These are phyloP conservation scores for Aspergillus pseudoviridinutans DNA, from an alignment of 2,329 filamentous ascomycete species.

Conservation along the genomic window DNA sequence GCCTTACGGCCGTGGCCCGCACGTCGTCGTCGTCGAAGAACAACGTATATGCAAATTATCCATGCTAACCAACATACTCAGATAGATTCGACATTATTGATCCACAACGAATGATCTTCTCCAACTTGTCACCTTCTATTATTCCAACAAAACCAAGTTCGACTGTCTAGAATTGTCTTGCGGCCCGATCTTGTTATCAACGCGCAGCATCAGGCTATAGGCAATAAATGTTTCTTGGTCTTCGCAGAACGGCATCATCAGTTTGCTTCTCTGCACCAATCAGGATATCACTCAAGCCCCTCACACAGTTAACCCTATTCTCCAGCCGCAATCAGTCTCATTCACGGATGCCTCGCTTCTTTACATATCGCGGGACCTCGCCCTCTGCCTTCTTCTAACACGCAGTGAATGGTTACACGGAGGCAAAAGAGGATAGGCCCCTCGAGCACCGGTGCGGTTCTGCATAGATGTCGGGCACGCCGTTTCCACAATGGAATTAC, in stretches of 20 bases:
- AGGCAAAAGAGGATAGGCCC: slow-evolving; percentile 4
- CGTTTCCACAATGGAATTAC: slow-evolving; percentile 26
- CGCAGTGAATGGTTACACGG: neutral
- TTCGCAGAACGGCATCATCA: neutral
- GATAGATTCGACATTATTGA: neutral
- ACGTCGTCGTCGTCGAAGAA: neutral
- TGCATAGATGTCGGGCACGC: slow-evolving; percentile 30
- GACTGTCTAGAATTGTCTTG: neutral
- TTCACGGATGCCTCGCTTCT: neutral
- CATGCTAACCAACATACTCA: neutral
- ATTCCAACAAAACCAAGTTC: neutral
- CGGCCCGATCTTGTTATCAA: neutral
- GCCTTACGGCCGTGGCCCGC: neutral
- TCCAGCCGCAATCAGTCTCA: neutral
- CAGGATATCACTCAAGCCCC: neutral
- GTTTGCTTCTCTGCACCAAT: neutral
- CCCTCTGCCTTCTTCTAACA: neutral
- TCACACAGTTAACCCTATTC: neutral
- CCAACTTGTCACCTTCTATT: neutral
- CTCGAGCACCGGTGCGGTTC: slow-evolving; percentile 7
- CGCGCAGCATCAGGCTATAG: neutral
- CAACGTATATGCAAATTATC: neutral
- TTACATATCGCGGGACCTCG: neutral
- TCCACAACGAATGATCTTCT: neutral
- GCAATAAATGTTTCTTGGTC: neutral